Evolutionary conservation across 305 asterid genomes (phyloP), one percentile per base, ranked within the genome.

Genomic region (Ilex paraguariensis): DNA sequence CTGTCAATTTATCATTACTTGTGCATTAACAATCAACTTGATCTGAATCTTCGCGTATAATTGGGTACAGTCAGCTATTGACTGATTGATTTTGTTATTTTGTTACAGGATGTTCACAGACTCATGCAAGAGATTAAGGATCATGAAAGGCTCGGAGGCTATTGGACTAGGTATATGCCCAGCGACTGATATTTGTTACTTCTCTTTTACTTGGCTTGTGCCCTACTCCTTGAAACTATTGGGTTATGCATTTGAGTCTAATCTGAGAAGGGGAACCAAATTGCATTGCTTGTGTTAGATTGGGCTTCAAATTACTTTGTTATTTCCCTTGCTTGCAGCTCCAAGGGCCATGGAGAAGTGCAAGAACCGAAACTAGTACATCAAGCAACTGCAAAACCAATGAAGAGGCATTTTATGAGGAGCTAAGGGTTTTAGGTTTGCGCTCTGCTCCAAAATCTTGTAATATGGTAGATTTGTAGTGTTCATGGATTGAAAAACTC

Each of bases 101-200:
- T 79, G 70, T 54, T 15, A 31, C 61, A 87, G 96, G 79, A 90
- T 90, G 95, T 90, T 87, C 78, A 82, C 74, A 8, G 84, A 77
- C 65, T 82, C 97, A 6, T 90, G 95, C 86, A 87, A 77, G 86
- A 73, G 92, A 66, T 58, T 90, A 67, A 80, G 96, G 80, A 90
- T 90, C 84, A 87, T 87, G 95, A 87, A 83, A 71, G 84, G 97
- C 71, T 82, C 92, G 2, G 95, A 90, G 56, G 97, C 95, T 54
- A 81, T 86, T n/a, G 97, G 95, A 21, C 78, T 90, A 75, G 95
- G 97, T 90, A 83, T 31, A 73, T 16, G 31, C 31, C 6, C 1
- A 21, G 1, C 28, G 28, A 21, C 28, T 21, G 28, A 21, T 21
- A 21, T 21, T 21, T 21, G 28, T 21, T 21, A 28, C 64, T 63